Base-by-base conservation (phyloP, 164 flowering plant species). In the Dillenia suffruticosa region DNA sequence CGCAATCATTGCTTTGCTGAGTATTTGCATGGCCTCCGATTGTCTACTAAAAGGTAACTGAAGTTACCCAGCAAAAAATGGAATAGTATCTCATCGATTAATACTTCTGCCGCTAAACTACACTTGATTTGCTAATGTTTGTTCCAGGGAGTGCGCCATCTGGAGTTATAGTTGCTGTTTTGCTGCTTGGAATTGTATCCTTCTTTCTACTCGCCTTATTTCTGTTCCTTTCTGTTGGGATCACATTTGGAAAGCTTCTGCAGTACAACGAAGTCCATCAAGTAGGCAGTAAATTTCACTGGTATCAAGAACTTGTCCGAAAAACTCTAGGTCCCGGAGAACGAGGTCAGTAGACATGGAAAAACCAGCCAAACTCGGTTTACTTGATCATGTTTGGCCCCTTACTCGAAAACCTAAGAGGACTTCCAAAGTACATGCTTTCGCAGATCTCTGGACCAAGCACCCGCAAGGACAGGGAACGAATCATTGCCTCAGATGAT, bases 271-370 rank as follows among this genome's bases (percentile, higher is more conserved):
- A 94, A 75, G 84, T 94, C 46, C 98, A 94, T 68, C 89, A 81
- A 78, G 96, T 74, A 75, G 95, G 91, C 43, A 76, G 66, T 67
- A 64, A 59, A 51, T 82, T 76, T 59, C 91, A 84, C 61, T 90
- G 98, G 96, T 94, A 89, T 71, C 95, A 83, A 70, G 97, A 84
- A 1, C 60, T 94, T 14, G 62, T 87, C 49, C 77, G 95, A 47
- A 91, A 76, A 22, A 87, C 95, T 9, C 63, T 94, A n/a, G 98
- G 98, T 59, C 98, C 98, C 13, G 97, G 97, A 32, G 90, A 90
- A 70, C 76, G 88, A 77, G 97, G 96, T 54, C 98, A 94, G 64
- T 90, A 97, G 98, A 83, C 96, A 48, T 94, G 98, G 98, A 89
- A 84, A 64, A 73, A 79, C 66, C 68, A 81, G 47, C 69, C 80